A percentile compares a stretch with the other conserved stretches of the same genome.
Conservation (phyloP, 2,329 filamentous ascomycete genomes). For the Nectriaceae sp. region DNA sequence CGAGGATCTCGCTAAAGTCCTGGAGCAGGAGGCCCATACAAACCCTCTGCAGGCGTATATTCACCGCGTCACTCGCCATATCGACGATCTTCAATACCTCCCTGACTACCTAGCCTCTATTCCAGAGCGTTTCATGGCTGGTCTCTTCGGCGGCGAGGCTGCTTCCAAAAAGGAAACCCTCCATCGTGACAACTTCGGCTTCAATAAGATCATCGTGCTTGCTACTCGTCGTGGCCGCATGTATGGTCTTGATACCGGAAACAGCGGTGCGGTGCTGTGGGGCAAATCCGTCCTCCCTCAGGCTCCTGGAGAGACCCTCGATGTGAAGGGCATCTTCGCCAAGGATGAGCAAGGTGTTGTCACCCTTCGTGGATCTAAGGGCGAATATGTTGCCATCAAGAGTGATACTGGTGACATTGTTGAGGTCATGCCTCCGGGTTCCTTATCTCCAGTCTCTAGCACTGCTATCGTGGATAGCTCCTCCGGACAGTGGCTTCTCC, state of each 20-base stretch:
- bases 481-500: slow-evolving; percentile 54
- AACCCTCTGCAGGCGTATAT: slow-evolving; percentile 81
- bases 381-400: slow-evolving; percentile 61
- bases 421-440: slow-evolving; percentile 43
- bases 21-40: slow-evolving; percentile 84
- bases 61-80: slow-evolving; percentile 81
- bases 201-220: slow-evolving; percentile 81
- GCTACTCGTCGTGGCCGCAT: slow-evolving; percentile 79
- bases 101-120: slow-evolving; percentile 72
- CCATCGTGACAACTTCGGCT: slow-evolving; percentile 78
- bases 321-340: slow-evolving; percentile 67
- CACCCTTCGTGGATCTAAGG: slow-evolving; percentile 60
- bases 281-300: slow-evolving; percentile 64
- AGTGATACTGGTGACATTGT: slow-evolving; percentile 54
- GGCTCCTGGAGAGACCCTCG: slow-evolving; percentile 57
- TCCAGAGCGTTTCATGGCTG: slow-evolving; percentile 67
- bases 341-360: slow-evolving; percentile 58
- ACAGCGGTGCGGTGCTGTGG: slow-evolving; percentile 76
- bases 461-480: slow-evolving; percentile 55
- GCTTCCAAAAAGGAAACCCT: slow-evolving; percentile 47
- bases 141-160: slow-evolving; percentile 60
- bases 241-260: slow-evolving; percentile 77
- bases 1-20: slow-evolving; percentile 74
- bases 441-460: slow-evolving; percentile 31
- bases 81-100: slow-evolving; percentile 74